Conservation (phyloP, 805 yeast genomes). For the Saccharomycopsis sp. region DNA sequence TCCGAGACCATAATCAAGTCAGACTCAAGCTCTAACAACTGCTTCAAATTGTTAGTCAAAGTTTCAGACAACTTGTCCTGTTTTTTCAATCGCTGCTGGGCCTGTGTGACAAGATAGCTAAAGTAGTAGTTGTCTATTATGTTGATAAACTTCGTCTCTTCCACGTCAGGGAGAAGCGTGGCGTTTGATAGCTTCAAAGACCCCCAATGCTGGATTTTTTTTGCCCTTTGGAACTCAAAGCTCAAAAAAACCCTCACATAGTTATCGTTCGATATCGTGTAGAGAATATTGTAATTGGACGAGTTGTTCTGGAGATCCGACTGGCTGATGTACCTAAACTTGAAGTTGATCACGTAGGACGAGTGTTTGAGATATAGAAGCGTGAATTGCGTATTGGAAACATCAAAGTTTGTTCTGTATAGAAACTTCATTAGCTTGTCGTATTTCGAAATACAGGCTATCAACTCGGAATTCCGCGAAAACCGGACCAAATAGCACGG, state of each 20-base stretch:
- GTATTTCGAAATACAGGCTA: constrained; percentile 56
- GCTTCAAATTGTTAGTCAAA: constrained; percentile 17
- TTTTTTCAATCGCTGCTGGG: constrained; percentile 6
- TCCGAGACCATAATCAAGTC: constrained; percentile 40
- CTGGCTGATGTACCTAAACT: constrained; percentile 22
- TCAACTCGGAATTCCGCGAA: constrained; percentile 60
- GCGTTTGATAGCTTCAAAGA: constrained; percentile 30
- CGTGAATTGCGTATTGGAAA: constrained; percentile 58
- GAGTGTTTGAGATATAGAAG: constrained; percentile 64
- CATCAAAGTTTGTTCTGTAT: constrained; percentile 66
- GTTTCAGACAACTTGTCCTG: constrained; percentile 22
- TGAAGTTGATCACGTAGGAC: constrained; percentile 43
- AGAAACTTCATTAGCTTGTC: constrained; percentile 72
- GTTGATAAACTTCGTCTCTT: constrained; percentile 28
- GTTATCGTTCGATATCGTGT: constrained; percentile 56
- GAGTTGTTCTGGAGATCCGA: constrained; percentile 28
- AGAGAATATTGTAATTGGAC: constrained; percentile 45
- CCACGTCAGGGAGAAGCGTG: not conserved
- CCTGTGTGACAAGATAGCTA: constrained; percentile 24
- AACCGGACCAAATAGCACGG: constrained; percentile 53
- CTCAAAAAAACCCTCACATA: constrained; percentile 64
- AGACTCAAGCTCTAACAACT: constrained; percentile 28
- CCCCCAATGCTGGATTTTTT: constrained; percentile 53
- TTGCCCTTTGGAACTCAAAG: constrained; percentile 52
- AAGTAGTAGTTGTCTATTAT: constrained; percentile 37